Conservation (phyloP, 1,284 basidiomycete genomes). For the Dichomitus squalens region DNA sequence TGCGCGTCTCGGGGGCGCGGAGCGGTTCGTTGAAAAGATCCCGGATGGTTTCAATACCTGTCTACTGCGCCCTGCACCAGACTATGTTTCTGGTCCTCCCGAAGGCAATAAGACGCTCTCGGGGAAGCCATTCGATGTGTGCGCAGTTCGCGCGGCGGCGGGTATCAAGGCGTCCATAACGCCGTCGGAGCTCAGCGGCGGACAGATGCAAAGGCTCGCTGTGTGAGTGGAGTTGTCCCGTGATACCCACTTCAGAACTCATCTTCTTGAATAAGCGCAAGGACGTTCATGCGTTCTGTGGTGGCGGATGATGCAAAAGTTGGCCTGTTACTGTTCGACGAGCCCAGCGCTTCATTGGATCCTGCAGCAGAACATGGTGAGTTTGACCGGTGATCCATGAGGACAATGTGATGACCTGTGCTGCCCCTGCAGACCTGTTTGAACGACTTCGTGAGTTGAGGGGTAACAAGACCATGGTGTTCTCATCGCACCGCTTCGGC, state of each 20-base stretch:
- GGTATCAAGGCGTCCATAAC: conserved; percentile 39
- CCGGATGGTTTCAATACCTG: conserved; percentile 71
- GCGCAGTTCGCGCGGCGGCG: conserved; percentile 46
- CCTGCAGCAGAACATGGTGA: conserved; percentile 72
- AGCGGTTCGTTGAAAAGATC: conserved; percentile 60
- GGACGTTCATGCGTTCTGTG: conserved; percentile 76
- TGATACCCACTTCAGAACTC: too few relatives aligned
- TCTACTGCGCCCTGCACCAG: conserved; percentile 67
- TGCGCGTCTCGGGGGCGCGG: conserved; percentile 68
- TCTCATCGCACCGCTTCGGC: conserved; percentile 72
- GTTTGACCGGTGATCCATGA: neutral
- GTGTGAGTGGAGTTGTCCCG: too few relatives aligned
- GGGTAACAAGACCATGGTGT: conserved; percentile 65
- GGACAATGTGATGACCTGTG: neutral
- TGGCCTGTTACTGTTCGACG: too few relatives aligned
- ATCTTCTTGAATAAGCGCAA: too few relatives aligned
- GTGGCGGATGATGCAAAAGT: conserved; percentile 51
- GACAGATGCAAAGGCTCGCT: too few relatives aligned
- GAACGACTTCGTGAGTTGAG: conserved; percentile 50
- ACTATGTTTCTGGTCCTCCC: conserved; percentile 61
- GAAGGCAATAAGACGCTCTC: conserved; percentile 64
- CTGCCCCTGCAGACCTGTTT: conserved; percentile 65
- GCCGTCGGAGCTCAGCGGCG: conserved; percentile 57
- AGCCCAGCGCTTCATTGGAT: conserved; percentile 73
- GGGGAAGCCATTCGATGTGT: conserved; percentile 60